Percentiles rank a stretch among this genome's conserved stretches.
Evolutionary conservation across 306 rosid species (phyloP).

Genomic region (Aeschynomene evenia): DNA sequence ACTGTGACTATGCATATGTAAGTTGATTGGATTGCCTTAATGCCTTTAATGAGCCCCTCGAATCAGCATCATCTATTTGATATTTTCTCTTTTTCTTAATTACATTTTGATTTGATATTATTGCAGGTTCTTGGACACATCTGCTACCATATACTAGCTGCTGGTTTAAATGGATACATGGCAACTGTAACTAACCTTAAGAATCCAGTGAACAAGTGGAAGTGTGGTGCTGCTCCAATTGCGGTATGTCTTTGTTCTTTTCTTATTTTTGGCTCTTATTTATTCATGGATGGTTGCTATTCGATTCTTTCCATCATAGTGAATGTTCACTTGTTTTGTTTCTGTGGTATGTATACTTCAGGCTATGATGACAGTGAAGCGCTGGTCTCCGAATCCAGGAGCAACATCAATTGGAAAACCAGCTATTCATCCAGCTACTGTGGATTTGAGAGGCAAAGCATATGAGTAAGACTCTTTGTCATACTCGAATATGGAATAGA

Average conservation of each 20-base stretch:
- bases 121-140: constrained; percentile 91
- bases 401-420: constrained; percentile 84
- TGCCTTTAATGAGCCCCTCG: constrained; percentile 17
- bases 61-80: neutral
- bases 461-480: constrained; percentile 66
- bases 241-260: constrained; percentile 46
- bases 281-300: neutral
- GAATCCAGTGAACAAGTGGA: constrained; percentile 88
- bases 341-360: constrained; percentile 35
- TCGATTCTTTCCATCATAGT: neutral
- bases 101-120: constrained; percentile 18
- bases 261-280: neutral
- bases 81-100: constrained; percentile 13
- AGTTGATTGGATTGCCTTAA: constrained; percentile 28
- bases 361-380: constrained; percentile 96
- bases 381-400: constrained; percentile 90
- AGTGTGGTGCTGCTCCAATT: constrained; percentile 92
- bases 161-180: constrained; percentile 92
- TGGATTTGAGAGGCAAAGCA: constrained; percentile 96
- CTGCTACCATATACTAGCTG: constrained; percentile 90
- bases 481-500: neutral
- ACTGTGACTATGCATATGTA: constrained; percentile 96
- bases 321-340: constrained; percentile 18
- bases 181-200: constrained; percentile 85
- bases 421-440: constrained; percentile 93